Evolutionary conservation across 805 yeast species (phyloP), one percentile per base, ranked within the genome.

Genomic region (Starmerella floricola): DNA sequence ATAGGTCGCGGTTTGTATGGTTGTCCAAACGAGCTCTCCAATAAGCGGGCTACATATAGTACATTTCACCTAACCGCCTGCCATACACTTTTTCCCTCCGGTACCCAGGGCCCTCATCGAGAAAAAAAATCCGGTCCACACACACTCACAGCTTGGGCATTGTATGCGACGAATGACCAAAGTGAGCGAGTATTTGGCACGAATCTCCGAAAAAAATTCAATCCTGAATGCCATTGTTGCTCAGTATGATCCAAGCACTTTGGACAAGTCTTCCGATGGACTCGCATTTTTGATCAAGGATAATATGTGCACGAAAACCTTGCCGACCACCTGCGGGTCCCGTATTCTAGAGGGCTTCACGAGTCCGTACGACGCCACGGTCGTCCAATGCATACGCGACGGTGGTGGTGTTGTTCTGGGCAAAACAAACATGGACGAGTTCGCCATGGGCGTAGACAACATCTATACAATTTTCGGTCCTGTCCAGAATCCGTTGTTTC

Each of bases 371-470:
- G 76, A 81, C 47, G 81, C 96, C 11, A 83, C 95, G 0, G 81
- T 78, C 2, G 74, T 74, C 0, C 50, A 59, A 2, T 62, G 75
- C 3, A 59, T 91, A n/a, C 59, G 68, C 8, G 52, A 62, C 0
- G 65, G 67, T 2, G 27, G 19, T n/a, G 84, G 86, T 0, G 48
- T 55, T 0, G 50, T 63, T 5, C 64, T 78, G 1, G 98, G 95
- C 0, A 91, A 88, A 59, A 72, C 93, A 2, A 91, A 88, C 53
- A 66, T 91, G 73, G 99, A 91, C 62, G 96, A 91, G 62, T 91
- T 91, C 64, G 99, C 95, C 2, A 91, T 91, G 98, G 99, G 98
- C 10, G 60, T 62, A 15, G 59, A 62, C 41, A 66, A 62, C 39
- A 53, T 55, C 5, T 55, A 57, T 46, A 56, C 66, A 8, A 42